Conservation (phyloP, 2,329 filamentous ascomycete species). For the Calonectria fujianensis region DNA sequence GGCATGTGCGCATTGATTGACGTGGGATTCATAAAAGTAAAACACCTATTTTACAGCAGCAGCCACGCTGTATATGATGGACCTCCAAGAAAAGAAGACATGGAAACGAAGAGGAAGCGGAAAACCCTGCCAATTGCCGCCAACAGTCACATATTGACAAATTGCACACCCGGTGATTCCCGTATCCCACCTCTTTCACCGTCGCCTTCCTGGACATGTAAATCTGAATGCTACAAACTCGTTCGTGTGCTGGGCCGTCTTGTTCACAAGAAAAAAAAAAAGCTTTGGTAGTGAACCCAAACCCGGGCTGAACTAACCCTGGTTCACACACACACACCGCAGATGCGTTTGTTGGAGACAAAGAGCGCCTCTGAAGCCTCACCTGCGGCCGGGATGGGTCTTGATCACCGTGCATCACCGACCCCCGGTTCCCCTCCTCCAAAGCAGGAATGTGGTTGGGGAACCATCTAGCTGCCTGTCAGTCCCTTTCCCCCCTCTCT, state of each 20-base stretch:
- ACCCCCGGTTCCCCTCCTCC: not conserved
- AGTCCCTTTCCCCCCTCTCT: not conserved
- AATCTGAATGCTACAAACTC: not conserved
- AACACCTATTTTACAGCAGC: not conserved
- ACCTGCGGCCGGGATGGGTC: conserved; percentile 1
- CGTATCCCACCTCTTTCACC: not conserved
- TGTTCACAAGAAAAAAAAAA: not conserved
- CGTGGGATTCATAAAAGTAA: not conserved
- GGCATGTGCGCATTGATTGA: conserved; percentile 5
- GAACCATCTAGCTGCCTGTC: not conserved
- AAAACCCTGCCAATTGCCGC: not conserved
- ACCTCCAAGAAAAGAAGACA: not conserved
- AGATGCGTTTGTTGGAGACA: conserved; percentile 1
- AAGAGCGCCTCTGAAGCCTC: not conserved
- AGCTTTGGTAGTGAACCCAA: not conserved
- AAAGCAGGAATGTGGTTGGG: not conserved
- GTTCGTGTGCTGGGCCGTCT: not conserved
- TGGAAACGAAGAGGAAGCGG: not conserved
- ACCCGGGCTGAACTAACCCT: not conserved
- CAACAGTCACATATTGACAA: not conserved
- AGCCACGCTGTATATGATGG: not conserved
- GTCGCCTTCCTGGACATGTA: not conserved
- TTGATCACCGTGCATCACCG: conserved; percentile 1
- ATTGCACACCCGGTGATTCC: not conserved
- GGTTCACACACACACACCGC: conserved; percentile 1